Conservation (phyloP, 352 stramenopile species). For the Phytopythium chamaehyphon region DNA sequence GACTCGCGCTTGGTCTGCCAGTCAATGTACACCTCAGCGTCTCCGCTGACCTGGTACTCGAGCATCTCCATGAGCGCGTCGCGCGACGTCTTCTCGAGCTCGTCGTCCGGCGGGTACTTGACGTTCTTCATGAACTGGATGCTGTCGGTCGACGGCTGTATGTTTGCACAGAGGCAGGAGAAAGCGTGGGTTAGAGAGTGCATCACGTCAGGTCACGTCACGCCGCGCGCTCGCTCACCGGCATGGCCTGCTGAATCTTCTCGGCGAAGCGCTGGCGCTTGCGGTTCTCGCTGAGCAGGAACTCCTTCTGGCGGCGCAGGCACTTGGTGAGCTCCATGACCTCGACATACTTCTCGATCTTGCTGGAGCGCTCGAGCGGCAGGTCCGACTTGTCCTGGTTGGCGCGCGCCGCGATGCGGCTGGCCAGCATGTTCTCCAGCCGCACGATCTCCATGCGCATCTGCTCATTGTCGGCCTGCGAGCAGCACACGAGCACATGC, state of each 20-base stretch:
- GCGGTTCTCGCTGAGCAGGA: constrained; percentile 80
- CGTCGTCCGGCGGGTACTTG: constrained; percentile 72
- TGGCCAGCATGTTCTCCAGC: constrained; percentile 69
- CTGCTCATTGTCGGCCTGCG: constrained; percentile 67
- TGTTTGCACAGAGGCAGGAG: constrained; percentile 1
- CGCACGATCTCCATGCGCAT: constrained; percentile 78
- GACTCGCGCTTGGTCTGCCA: constrained; percentile 82
- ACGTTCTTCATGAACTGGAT: constrained; percentile 89
- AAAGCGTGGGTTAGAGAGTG: not conserved
- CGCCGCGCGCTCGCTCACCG: constrained; percentile 26
- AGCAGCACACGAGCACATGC: not conserved
- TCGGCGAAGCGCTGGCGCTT: constrained; percentile 83
- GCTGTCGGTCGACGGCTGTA: constrained; percentile 73
- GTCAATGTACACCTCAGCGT: constrained; percentile 54
- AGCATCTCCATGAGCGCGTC: constrained; percentile 80
- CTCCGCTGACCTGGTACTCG: constrained; percentile 74
- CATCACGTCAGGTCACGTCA: not conserved
- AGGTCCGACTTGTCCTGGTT: constrained; percentile 67
- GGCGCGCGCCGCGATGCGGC: constrained; percentile 62
- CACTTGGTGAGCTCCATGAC: constrained; percentile 88
- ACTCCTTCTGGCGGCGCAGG: constrained; percentile 81
- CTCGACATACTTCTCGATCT: constrained; percentile 87
- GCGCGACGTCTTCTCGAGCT: constrained; percentile 72
- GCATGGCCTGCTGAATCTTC: constrained; percentile 85
- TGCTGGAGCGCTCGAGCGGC: constrained; percentile 70